A percentile compares a stretch with the other conserved stretches of the same genome.
Conservation (phyloP, 116 monocot species). For the Phalaenopsis hybrid region DNA sequence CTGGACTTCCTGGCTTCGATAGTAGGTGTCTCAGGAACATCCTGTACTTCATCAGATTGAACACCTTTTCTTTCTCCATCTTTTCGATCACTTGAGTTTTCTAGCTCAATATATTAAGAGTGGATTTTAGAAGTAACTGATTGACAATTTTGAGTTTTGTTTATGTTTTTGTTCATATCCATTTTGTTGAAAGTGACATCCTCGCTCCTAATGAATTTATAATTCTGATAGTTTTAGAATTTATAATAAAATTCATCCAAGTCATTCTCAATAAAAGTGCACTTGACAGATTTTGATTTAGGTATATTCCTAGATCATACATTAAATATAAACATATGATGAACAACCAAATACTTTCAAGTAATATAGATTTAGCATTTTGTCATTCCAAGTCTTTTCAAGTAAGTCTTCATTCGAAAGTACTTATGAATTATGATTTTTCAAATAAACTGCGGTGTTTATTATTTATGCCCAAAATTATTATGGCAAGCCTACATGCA, state of each 20-base stretch:
- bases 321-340: background rate
- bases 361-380: background rate
- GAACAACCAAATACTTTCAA: background rate
- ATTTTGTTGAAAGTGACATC: background rate
- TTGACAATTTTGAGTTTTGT: too few relatives aligned
- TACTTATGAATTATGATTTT: background rate
- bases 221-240: background rate
- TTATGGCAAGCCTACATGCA: background rate
- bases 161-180: background rate
- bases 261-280: background rate
- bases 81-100: background rate
- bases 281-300: background rate
- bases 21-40: too few relatives aligned
- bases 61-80: background rate
- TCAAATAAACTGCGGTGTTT: background rate
- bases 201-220: background rate
- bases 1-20: background rate
- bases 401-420: background rate
- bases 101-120: too few relatives aligned
- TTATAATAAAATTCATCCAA: background rate
- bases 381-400: background rate
- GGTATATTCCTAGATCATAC: background rate
- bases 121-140: too few relatives aligned
- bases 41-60: background rate
- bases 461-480: background rate